A percentile compares a stretch with the other conserved stretches of the same genome.
Conservation (phyloP, 2,329 filamentous ascomycete genomes). For the Alternaria consortialis region DNA sequence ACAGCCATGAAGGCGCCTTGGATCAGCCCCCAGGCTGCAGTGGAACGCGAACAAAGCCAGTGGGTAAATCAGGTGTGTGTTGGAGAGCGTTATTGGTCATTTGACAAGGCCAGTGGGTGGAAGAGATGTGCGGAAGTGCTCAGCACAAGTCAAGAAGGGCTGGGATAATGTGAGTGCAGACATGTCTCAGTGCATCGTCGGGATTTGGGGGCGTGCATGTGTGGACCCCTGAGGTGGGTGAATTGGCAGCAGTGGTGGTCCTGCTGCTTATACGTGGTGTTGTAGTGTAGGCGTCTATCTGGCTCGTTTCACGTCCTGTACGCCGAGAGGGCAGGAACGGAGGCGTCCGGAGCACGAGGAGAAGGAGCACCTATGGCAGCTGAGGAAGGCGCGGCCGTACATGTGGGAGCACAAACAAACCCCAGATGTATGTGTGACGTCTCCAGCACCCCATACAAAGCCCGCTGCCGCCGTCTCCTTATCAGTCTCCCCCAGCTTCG, state of each 20-base stretch:
- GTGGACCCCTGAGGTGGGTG: constrained; percentile 1
- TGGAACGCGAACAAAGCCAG: constrained; percentile 31
- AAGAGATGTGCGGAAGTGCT: constrained; percentile 19
- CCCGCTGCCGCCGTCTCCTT: constrained; percentile 12
- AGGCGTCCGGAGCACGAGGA: constrained; percentile 4
- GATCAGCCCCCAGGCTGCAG: constrained; percentile 25
- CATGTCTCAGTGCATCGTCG: neutral
- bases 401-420: constrained; percentile 15
- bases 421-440: constrained; percentile 23
- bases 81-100: constrained; percentile 26
- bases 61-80: constrained; percentile 22
- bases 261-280: neutral
- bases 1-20: constrained; percentile 21
- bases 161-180: neutral
- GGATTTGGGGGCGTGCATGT: neutral
- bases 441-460: constrained; percentile 18
- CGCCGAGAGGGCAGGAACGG: constrained; percentile 10
- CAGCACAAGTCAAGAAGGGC: constrained; percentile 12
- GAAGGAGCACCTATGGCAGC: constrained; percentile 8
- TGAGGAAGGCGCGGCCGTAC: constrained; percentile 5
- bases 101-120: constrained; percentile 19
- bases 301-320: constrained; percentile 17
- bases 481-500: constrained; percentile 17
- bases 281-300: neutral
- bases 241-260: constrained; percentile 1